These are phyloP conservation scores for Candida takata DNA, from an alignment of 805 yeast genomes.

Conservation along the genomic window DNA sequence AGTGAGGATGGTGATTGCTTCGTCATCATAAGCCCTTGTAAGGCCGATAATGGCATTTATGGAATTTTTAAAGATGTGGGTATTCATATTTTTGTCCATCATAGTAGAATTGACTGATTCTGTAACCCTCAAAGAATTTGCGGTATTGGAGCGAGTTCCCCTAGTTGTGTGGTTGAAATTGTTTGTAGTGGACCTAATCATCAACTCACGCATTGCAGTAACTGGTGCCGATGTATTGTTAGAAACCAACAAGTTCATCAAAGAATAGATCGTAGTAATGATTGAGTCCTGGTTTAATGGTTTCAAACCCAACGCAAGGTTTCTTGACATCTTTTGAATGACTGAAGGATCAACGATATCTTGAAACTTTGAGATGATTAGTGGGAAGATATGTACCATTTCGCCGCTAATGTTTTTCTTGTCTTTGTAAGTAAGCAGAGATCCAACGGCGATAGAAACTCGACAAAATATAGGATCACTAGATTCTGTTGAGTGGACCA, in stretches of 20 bases:
- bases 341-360: conserved; percentile 42
- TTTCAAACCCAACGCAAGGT: conserved; percentile 60
- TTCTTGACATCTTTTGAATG: conserved; percentile 46
- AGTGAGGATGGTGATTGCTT: conserved; percentile 67
- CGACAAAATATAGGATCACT: conserved; percentile 45
- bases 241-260: conserved; percentile 64
- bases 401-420: conserved; percentile 27
- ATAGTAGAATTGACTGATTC: conserved; percentile 2
- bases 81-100: conserved; percentile 5
- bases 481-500: conserved; percentile 47
- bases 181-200: conserved; percentile 24
- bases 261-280: conserved; percentile 76
- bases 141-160: conserved; percentile 18
- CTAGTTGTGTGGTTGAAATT: conserved; percentile 10
- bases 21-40: conserved; percentile 59
- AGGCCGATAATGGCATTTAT: conserved; percentile 62
- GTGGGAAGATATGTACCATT: conserved; percentile 37
- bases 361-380: conserved; percentile 37
- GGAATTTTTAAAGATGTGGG: conserved; percentile 51
- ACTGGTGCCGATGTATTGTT: conserved; percentile 37
- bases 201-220: conserved; percentile 28
- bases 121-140: conserved; percentile 8
- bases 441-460: conserved; percentile 47
- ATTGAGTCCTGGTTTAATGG: conserved; percentile 73
- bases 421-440: conserved; percentile 38